Evolutionary conservation across 306 rosid species (phyloP).

Genomic region (Lathyrus tuberosus): DNA sequence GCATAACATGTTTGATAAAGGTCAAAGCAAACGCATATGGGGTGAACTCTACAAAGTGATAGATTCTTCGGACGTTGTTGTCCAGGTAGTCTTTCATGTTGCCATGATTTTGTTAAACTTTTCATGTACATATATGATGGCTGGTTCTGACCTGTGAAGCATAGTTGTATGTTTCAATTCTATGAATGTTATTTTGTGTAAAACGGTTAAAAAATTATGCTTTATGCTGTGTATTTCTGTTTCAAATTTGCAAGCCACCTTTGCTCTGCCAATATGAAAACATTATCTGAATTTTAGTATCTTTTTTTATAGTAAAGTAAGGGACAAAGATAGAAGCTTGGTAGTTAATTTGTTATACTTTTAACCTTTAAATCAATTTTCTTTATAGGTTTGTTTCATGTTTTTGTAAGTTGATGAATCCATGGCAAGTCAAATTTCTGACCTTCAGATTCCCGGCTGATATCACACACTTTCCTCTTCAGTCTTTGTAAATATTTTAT

Average conservation of each 20-base stretch:
- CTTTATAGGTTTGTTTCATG: constrained; percentile 13
- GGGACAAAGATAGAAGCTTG: neutral
- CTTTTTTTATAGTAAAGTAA: neutral
- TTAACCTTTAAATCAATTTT: neutral
- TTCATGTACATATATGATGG: constrained; percentile 4
- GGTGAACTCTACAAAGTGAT: constrained; percentile 97
- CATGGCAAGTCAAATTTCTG: constrained; percentile 25
- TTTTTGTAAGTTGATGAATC: constrained; percentile 14
- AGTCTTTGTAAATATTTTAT: constrained; percentile 26
- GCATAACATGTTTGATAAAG: constrained; percentile 95
- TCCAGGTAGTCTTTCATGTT: constrained; percentile 63
- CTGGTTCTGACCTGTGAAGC: constrained; percentile 2
- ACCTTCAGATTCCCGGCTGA: neutral
- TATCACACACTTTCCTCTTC: neutral
- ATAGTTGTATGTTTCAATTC: neutral
- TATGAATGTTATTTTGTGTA: neutral
- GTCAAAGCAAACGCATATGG: constrained; percentile 99
- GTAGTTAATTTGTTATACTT: neutral
- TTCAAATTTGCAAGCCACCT: neutral
- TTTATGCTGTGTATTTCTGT: constrained; percentile 4
- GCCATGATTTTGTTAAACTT: constrained; percentile 12
- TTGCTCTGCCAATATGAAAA: constrained; percentile 7
- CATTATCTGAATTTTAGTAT: neutral
- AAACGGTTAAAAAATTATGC: neutral
- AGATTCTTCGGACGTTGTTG: constrained; percentile 98